Evolutionary conservation across 352 stramenopile species (phyloP).

Genomic region (Phytophthora melonis): DNA sequence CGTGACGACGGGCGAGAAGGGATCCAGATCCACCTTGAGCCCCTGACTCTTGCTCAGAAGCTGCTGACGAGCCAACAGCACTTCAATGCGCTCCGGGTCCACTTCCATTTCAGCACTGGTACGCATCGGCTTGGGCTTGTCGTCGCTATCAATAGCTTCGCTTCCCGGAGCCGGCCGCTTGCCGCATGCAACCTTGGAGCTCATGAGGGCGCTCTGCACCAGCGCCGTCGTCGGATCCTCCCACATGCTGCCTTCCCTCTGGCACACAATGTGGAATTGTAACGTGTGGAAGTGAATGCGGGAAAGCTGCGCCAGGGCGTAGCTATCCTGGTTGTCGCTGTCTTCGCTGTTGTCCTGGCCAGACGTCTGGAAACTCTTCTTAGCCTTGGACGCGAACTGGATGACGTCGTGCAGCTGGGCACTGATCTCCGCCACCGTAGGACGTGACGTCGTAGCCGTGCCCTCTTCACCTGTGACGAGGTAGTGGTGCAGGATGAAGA

Average conservation of each 20-base stretch:
- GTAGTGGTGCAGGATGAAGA: conserved; percentile 87
- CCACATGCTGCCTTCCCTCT: conserved; percentile 69
- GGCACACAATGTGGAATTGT: conserved; percentile 89
- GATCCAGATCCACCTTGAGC: conserved; percentile 70
- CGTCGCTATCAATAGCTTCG: conserved; percentile 4
- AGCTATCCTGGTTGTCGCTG: conserved; percentile 32
- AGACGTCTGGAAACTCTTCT: conserved; percentile 48
- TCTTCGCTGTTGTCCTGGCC: conserved; percentile 25
- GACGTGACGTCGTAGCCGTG: conserved; percentile 78
- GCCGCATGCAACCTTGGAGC: conserved; percentile 82
- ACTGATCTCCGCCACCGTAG: conserved; percentile 78
- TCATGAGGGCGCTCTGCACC: conserved; percentile 84
- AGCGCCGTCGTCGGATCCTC: conserved; percentile 75
- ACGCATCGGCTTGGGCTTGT: conserved; percentile 48
- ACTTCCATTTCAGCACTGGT: conserved; percentile 76
- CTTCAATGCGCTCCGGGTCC: conserved; percentile 73
- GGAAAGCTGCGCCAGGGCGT: conserved; percentile 70
- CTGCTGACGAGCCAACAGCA: conserved; percentile 64
- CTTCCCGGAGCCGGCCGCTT: conserved; percentile 52
- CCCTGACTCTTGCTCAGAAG: conserved; percentile 65
- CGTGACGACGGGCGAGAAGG: conserved; percentile 67
- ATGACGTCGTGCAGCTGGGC: conserved; percentile 79
- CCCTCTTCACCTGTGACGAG: conserved; percentile 77
- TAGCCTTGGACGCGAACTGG: conserved; percentile 58
- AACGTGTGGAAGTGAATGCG: conserved; percentile 90